Base-by-base conservation (phyloP, 1,139 yeast species). In the Yamadazyma trypodendri region DNA sequence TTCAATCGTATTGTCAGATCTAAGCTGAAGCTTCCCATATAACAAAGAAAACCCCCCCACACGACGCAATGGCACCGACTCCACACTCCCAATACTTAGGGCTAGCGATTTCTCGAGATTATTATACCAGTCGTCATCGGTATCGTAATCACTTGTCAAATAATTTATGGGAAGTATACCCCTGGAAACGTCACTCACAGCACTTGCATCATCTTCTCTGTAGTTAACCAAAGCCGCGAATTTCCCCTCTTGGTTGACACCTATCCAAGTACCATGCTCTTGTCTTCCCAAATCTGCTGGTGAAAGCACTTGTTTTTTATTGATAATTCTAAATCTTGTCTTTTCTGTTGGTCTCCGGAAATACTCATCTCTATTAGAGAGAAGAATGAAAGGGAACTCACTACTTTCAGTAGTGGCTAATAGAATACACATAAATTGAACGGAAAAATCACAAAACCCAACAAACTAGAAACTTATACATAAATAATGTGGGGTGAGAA, bases 201-300 rank as follows among this genome's bases (percentile, higher is more conserved):
- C 50, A 32, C 56, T 61, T 35, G 43, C 15, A 29, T 46, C 41
- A 28, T 56, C 59, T 53, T 77, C 82, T 54, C 87, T 65, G 52
- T 77, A 81, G 56, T 92, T 92, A 15, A 92, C 80, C 31, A 92
- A 67, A 2, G 84, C 84, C 0, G 95, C 86, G 2, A 90, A 45
- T 41, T 77, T 72, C 0, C 94, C 94, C 3, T 55, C 58, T 23
- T 65, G 65, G 33, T 80, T 75, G 2, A 84, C 74, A 0, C 96
- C 97, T 2, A 88, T 77, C 98, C 98, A 92, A 0, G 97, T 86
- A 0, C 98, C 97, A 50, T 79, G 88, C 45, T 81, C 90, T 1
- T 68, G 62, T 36, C 92, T 64, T 1, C 83, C 89, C 48, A 84
- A 56, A 58, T 92, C 98, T 25, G 73, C 63, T 0, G 97, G 97